Evolutionary conservation across 2,329 filamentous ascomycete genomes (phyloP).

Genomic region (Nothophoma quercina): DNA sequence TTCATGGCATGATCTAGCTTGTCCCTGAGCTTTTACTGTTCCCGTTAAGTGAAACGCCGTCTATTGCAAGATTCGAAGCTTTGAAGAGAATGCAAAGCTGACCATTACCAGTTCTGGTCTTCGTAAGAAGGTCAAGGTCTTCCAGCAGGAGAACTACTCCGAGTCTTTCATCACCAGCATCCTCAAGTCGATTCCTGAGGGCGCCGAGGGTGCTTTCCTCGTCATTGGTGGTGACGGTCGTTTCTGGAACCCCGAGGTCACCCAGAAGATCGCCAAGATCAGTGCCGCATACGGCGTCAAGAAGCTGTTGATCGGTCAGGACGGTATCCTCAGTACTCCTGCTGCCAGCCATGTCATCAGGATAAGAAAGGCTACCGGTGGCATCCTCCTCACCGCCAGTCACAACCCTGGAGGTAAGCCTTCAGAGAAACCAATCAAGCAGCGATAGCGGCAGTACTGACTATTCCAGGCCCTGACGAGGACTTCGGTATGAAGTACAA

Average conservation of each 20-base stretch:
- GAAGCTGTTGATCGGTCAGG: slow-evolving; percentile 95
- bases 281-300: slow-evolving; percentile 96
- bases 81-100: slow-evolving; percentile 34
- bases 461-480: slow-evolving; percentile 75
- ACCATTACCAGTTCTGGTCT: slow-evolving; percentile 79
- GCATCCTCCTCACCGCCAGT: slow-evolving; percentile 94
- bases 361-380: slow-evolving; percentile 92
- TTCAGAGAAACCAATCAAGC: too few species aligned
- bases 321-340: slow-evolving; percentile 95
- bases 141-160: slow-evolving; percentile 94
- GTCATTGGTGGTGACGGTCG: slow-evolving; percentile 98
- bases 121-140: slow-evolving; percentile 98
- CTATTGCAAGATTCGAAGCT: too few species aligned
- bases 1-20: slow-evolving; percentile 3
- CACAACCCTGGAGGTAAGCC: slow-evolving; percentile 92
- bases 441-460: not conserved
- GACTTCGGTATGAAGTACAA: slow-evolving; percentile 99
- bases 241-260: slow-evolving; percentile 96
- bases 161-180: slow-evolving; percentile 96
- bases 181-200: slow-evolving; percentile 94
- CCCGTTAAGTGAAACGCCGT: too few species aligned
- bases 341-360: slow-evolving; percentile 96
- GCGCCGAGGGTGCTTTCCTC: slow-evolving; percentile 83
- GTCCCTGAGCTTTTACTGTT: slow-evolving; percentile 7
- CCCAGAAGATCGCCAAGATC: slow-evolving; percentile 97